Evolutionary conservation across 177 flowering plant genomes (phyloP).

Genomic region (Vitis hybrid): DNA sequence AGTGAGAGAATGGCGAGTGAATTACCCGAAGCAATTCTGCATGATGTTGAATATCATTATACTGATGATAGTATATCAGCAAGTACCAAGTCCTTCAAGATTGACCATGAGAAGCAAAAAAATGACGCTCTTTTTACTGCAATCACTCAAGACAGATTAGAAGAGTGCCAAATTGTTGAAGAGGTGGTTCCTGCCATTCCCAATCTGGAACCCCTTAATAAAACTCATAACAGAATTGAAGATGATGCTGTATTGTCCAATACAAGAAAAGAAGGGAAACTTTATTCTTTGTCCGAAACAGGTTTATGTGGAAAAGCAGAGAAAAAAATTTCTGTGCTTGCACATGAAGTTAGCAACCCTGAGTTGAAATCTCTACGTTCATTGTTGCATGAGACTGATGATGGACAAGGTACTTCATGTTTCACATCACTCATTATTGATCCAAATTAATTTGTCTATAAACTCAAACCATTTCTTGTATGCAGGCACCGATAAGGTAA

Average conservation of each 20-base stretch:
- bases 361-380: constrained; percentile 22
- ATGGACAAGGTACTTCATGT: constrained; percentile 33
- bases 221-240: constrained; percentile 1
- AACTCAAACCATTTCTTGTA: not conserved
- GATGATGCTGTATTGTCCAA: not conserved
- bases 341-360: constrained; percentile 17
- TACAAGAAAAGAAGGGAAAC: constrained; percentile 13
- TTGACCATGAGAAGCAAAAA: constrained; percentile 18
- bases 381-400: constrained; percentile 21
- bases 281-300: constrained; percentile 18
- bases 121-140: constrained; percentile 3
- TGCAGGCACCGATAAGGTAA: constrained; percentile 28
- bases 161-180: constrained; percentile 16
- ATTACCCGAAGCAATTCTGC: constrained; percentile 14
- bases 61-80: not conserved
- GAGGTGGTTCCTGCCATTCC: constrained; percentile 18
- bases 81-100: constrained; percentile 5
- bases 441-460: not conserved
- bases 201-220: constrained; percentile 15
- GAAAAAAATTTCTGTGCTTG: constrained; percentile 9
- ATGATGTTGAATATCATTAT: not conserved
- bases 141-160: constrained; percentile 6
- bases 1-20: constrained; percentile 16
- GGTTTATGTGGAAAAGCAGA: constrained; percentile 8
- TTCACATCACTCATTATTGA: not conserved